Percentiles rank a stretch among this genome's conserved stretches.
These are phyloP conservation scores for Globisporangium nunn DNA, from an alignment of 352 stramenopile genomes.

Conservation along the genomic window DNA sequence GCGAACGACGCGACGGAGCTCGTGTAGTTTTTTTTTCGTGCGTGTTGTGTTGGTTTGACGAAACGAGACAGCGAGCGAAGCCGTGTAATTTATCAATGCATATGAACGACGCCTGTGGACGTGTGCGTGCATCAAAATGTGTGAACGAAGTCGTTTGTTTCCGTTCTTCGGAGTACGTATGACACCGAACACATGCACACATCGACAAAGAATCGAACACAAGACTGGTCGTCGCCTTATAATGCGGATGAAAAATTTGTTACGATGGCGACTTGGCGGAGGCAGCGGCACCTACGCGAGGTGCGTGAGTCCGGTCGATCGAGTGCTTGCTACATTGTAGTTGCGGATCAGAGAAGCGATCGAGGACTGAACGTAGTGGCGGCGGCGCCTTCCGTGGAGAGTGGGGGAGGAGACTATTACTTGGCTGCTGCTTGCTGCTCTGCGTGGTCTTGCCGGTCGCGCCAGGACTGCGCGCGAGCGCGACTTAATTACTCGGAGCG, in stretches of 20 bases:
- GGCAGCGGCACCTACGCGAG: background rate
- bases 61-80: background rate
- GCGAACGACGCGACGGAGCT: slow-evolving; percentile 18
- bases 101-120: background rate
- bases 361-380: background rate
- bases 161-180: no score
- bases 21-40: slow-evolving; percentile 16
- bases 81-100: slow-evolving; percentile 1
- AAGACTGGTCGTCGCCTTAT: background rate
- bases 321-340: background rate
- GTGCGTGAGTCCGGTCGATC: background rate
- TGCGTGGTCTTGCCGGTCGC: background rate
- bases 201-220: no score
- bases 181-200: no score
- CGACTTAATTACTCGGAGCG: slow-evolving; percentile 53
- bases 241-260: background rate
- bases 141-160: no score
- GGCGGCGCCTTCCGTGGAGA: background rate
- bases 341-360: background rate
- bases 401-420: background rate
- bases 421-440: background rate
- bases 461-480: background rate
- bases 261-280: background rate
- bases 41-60: background rate
- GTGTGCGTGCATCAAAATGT: background rate